Evolutionary conservation across 495 filamentous ascomycete genomes (phyloP).

Genomic region (Hypoxylon fuscum): DNA sequence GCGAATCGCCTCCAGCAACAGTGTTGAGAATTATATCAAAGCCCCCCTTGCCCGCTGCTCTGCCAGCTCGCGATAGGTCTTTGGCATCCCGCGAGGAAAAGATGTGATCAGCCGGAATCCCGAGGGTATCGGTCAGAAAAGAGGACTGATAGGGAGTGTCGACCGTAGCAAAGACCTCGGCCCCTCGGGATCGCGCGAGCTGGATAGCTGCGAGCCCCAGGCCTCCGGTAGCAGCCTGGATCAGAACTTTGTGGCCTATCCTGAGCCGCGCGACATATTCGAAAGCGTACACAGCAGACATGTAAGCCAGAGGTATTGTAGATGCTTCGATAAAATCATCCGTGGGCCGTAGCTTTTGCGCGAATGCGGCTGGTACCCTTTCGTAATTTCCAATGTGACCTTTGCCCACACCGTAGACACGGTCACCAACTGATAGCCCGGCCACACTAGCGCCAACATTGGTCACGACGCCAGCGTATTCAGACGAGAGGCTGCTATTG

Average conservation of each 20-base stretch:
- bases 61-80: neutral
- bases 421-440: slow-evolving; percentile 34
- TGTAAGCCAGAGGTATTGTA: slow-evolving; percentile 56
- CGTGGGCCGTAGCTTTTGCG: slow-evolving; percentile 43
- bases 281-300: slow-evolving; percentile 57
- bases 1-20: slow-evolving; percentile 11
- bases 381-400: slow-evolving; percentile 43
- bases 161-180: slow-evolving; percentile 50
- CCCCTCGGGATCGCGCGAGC: slow-evolving; percentile 58
- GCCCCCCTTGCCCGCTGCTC: neutral
- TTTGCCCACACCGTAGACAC: slow-evolving; percentile 44
- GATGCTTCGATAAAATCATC: slow-evolving; percentile 51
- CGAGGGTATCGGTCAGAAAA: neutral
- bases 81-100: neutral
- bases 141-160: slow-evolving; percentile 1
- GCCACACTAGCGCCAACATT: slow-evolving; percentile 18
- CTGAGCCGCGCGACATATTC: slow-evolving; percentile 32
- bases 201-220: slow-evolving; percentile 66
- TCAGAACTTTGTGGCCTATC: slow-evolving; percentile 62
- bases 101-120: neutral
- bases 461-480: slow-evolving; percentile 46
- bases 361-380: slow-evolving; percentile 26
- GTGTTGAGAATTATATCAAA: slow-evolving; percentile 41
- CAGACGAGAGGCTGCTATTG: slow-evolving; percentile 52
- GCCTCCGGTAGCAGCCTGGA: slow-evolving; percentile 64